Percentiles rank a stretch among this genome's conserved stretches.
Conservation (phyloP, 192 early-diverging fungal species). For the Rhizophagus clarus region DNA sequence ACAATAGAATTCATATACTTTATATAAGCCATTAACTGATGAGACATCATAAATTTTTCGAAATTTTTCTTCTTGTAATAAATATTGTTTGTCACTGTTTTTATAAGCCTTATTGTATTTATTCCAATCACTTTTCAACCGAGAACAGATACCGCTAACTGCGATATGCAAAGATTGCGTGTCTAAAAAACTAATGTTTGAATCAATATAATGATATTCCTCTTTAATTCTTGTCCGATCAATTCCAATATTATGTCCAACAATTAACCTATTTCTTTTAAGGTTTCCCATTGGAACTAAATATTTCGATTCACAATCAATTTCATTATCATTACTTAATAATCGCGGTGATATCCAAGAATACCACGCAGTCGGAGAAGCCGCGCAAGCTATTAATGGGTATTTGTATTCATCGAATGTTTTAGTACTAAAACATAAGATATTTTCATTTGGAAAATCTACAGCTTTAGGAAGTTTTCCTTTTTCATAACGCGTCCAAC, state of each 20-base stretch:
- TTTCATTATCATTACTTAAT: constrained; percentile 31
- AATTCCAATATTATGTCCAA: constrained; percentile 87
- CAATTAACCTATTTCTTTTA: constrained; percentile 39
- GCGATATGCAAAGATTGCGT: constrained; percentile 88
- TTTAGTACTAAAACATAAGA: constrained; percentile 88
- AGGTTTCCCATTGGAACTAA: constrained; percentile 37
- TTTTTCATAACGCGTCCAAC: constrained; percentile 83
- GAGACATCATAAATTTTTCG: constrained; percentile 52
- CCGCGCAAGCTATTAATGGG: constrained; percentile 82
- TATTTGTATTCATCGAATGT: constrained; percentile 70
- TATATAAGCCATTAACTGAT: constrained; percentile 66
- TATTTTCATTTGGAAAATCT: constrained; percentile 58
- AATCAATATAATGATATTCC: constrained; percentile 64
- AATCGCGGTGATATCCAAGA: constrained; percentile 90
- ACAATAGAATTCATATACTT: constrained; percentile 77
- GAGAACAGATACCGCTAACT: constrained; percentile 78
- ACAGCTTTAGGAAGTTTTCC: constrained; percentile 47
- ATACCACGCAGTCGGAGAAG: constrained; percentile 81
- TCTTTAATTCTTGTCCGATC: constrained; percentile 81
- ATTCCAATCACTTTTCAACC: constrained; percentile 73
- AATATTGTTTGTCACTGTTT: background rate
- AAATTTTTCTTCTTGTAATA: background rate
- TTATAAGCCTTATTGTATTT: constrained; percentile 52
- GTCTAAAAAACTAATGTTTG: constrained; percentile 67
- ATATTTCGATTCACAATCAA: background rate